A percentile compares a stretch with the other conserved stretches of the same genome.
phyloP scores from a whole-genome alignment of 2,329 filamentous ascomycete genomes.

The Pseudocercospora crystallina region DNA sequence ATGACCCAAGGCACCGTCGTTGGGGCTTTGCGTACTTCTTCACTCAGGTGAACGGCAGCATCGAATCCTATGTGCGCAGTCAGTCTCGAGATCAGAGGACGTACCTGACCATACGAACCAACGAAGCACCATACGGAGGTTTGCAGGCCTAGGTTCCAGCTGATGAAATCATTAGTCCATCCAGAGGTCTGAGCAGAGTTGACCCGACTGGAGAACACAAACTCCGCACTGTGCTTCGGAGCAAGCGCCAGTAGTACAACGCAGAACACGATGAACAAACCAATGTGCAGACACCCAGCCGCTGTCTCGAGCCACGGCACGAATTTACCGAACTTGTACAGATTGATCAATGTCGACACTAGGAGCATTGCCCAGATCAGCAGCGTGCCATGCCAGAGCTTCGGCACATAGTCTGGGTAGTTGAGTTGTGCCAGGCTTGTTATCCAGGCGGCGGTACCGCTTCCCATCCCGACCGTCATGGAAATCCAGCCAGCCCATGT shows the following conservation, averaged over 20 bases:
- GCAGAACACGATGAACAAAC: conserved; percentile 26
- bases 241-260: conserved; percentile 23
- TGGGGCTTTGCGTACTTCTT: conserved; percentile 24
- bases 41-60: conserved; percentile 22
- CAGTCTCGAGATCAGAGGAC: conserved; percentile 1
- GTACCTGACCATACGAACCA: conserved; percentile 10
- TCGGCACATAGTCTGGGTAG: conserved; percentile 34
- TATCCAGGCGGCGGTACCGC: conserved; percentile 38
- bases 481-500: conserved; percentile 45
- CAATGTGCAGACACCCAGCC: conserved; percentile 25
- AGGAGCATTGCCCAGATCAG: conserved; percentile 41
- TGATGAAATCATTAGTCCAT: conserved; percentile 25
- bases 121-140: conserved; percentile 28
- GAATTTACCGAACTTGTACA: conserved; percentile 29
- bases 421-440: conserved; percentile 36
- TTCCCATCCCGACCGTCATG: conserved; percentile 28
- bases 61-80: conserved; percentile 19
- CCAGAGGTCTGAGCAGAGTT: conserved; percentile 21
- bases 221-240: conserved; percentile 19
- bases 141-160: conserved; percentile 27
- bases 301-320: conserved; percentile 30
- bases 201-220: conserved; percentile 24
- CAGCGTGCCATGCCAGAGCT: conserved; percentile 42
- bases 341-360: conserved; percentile 38
- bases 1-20: conserved; percentile 26